These are phyloP conservation scores for Somion occarium DNA, from an alignment of 1,284 basidiomycete species.

Conservation along the genomic window DNA sequence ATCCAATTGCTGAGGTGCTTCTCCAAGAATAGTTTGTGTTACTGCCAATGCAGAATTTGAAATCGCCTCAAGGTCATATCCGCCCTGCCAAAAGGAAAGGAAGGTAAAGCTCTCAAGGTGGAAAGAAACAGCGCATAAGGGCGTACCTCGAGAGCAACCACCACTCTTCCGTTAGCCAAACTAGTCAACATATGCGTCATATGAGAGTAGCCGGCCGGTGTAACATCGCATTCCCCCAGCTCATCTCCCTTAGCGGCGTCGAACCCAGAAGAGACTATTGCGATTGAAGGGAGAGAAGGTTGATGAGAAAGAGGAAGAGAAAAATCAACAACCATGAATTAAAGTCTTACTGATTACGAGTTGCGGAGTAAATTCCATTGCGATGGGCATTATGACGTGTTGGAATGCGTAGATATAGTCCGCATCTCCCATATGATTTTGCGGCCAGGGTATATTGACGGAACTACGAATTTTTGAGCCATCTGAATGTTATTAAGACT, in stretches of 20 bases:
- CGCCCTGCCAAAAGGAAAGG: slow-evolving; percentile 62
- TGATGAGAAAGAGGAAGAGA: background rate
- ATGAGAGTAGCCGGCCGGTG: slow-evolving; percentile 94
- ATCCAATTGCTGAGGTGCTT: slow-evolving; percentile 72
- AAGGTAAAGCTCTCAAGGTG: background rate
- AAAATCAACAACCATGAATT: slow-evolving; percentile 8
- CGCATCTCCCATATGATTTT: slow-evolving; percentile 84
- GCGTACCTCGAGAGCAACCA: slow-evolving; percentile 88
- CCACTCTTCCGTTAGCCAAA: slow-evolving; percentile 86
- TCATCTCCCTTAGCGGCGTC: slow-evolving; percentile 94
- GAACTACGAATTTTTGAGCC: slow-evolving; percentile 44
- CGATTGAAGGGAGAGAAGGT: too few relatives aligned
- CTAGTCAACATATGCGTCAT: slow-evolving; percentile 96
- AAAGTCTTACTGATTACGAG: slow-evolving; percentile 93
- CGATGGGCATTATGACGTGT: slow-evolving; percentile 94
- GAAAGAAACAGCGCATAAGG: slow-evolving; percentile 8
- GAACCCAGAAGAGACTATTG: slow-evolving; percentile 97
- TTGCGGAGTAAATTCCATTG: slow-evolving; percentile 93
- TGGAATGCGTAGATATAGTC: slow-evolving; percentile 98
- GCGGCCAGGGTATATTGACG: slow-evolving; percentile 97
- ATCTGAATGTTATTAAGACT: slow-evolving; percentile 1
- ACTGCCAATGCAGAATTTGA: slow-evolving; percentile 87
- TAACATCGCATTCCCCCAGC: slow-evolving; percentile 87
- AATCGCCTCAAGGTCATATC: slow-evolving; percentile 91
- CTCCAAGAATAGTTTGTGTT: slow-evolving; percentile 79